phyloP scores from a whole-genome alignment of 345 rosid genomes.

The Pistacia vera region DNA sequence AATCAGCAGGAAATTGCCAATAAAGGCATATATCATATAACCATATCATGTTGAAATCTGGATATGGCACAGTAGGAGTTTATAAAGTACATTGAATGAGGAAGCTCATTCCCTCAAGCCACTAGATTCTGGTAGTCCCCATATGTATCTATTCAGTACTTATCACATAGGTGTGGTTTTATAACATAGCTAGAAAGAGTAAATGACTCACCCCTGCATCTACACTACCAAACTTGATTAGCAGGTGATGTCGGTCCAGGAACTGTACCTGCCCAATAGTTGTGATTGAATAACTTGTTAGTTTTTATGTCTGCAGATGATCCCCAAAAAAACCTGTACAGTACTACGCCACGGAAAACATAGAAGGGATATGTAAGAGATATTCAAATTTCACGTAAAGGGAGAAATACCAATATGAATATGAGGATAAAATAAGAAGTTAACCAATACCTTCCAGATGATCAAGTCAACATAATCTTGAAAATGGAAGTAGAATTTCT shows the following conservation, averaged over 20 bases:
- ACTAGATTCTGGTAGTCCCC: background rate
- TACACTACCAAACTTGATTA: conserved; percentile 89
- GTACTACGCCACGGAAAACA: background rate
- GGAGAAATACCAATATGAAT: background rate
- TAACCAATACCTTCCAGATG: conserved; percentile 78
- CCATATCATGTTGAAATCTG: background rate
- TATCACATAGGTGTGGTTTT: background rate
- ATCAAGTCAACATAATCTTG: conserved; percentile 93
- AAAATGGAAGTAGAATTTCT: conserved; percentile 92
- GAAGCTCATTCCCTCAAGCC: background rate
- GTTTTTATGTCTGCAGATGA: background rate
- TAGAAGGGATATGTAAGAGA: background rate
- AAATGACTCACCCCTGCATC: conserved; percentile 83
- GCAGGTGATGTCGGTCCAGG: conserved; percentile 91
- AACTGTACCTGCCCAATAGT: conserved; percentile 73
- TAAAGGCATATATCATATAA: background rate
- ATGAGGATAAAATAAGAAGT: background rate
- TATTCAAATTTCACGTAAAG: background rate
- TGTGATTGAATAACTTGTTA: conserved; percentile 19
- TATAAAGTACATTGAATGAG: conserved; percentile 7
- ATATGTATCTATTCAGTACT: background rate
- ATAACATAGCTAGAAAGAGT: conserved; percentile 3
- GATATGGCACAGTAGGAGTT: background rate
- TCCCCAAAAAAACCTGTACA: background rate
- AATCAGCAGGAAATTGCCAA: background rate